A percentile compares a stretch with the other conserved stretches of the same genome.
These are phyloP conservation scores for Kwoniella sp. DNA, from an alignment of 768 basidiomycete genomes.

Conservation along the genomic window DNA sequence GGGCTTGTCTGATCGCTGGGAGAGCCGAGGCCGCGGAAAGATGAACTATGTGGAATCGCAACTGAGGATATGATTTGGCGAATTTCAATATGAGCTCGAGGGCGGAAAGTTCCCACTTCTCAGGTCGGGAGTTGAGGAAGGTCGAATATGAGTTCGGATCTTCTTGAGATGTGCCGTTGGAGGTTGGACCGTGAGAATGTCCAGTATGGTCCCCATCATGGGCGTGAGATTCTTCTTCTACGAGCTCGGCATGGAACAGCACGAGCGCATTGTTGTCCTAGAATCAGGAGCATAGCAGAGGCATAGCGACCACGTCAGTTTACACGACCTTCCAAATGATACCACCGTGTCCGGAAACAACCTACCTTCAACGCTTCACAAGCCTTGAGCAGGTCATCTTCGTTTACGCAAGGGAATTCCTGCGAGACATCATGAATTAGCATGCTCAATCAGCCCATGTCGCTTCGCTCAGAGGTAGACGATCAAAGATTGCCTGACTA, in stretches of 20 bases:
- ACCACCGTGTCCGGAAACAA: not conserved
- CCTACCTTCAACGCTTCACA: constrained; percentile 75
- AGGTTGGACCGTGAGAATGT: constrained; percentile 20
- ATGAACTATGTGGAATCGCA: constrained; percentile 83
- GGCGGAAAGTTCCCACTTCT: constrained; percentile 75
- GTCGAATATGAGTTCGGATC: constrained; percentile 70
- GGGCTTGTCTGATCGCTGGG: constrained; percentile 71
- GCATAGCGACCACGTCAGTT: constrained; percentile 1
- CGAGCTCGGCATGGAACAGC: constrained; percentile 89
- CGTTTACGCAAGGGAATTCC: constrained; percentile 90
- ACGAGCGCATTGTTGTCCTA: constrained; percentile 73
- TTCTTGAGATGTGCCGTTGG: not conserved
- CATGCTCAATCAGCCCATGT: constrained; percentile 17
- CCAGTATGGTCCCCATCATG: not conserved
- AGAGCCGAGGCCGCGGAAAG: constrained; percentile 84
- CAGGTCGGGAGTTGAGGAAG: constrained; percentile 82
- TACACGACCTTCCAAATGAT: not conserved
- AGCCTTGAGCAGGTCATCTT: constrained; percentile 67
- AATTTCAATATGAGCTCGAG: constrained; percentile 74
- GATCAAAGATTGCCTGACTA: too few relatives aligned
- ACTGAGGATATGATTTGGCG: constrained; percentile 65
- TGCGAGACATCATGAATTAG: constrained; percentile 51
- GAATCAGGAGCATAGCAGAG: not conserved
- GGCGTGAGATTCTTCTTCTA: constrained; percentile 40
- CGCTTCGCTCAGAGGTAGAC: too few relatives aligned